Evolutionary conservation across 1,284 basidiomycete genomes (phyloP).

Genomic region (Filobasidium uniguttulatum): DNA sequence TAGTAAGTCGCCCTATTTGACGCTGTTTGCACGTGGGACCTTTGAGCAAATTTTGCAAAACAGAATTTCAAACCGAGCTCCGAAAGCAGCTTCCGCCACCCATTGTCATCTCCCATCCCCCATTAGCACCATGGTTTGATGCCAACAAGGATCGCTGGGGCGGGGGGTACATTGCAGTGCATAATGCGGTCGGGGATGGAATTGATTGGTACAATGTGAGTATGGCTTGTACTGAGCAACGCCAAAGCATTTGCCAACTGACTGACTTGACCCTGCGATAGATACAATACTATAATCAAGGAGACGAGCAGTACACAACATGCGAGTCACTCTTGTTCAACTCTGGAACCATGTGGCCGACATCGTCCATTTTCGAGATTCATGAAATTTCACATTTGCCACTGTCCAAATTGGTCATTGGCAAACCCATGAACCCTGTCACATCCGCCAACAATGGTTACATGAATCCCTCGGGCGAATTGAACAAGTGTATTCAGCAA

Average conservation of each 20-base stretch:
- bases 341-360: constrained; percentile 12
- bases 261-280: neutral
- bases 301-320: constrained; percentile 20
- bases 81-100: constrained; percentile 25
- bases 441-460: constrained; percentile 22
- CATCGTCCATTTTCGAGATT: constrained; percentile 30
- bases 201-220: constrained; percentile 26
- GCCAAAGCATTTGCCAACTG: neutral
- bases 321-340: constrained; percentile 25
- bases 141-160: constrained; percentile 22
- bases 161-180: constrained; percentile 30
- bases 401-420: constrained; percentile 33
- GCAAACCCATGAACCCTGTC: constrained; percentile 28
- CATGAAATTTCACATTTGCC: constrained; percentile 26
- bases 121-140: constrained; percentile 32
- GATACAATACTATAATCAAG: constrained; percentile 39
- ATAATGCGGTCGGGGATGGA: constrained; percentile 22
- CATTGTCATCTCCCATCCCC: constrained; percentile 32
- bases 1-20: constrained; percentile 9
- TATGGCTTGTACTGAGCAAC: neutral
- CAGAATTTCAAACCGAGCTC: constrained; percentile 33
- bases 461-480: constrained; percentile 18
- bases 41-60: too few relatives aligned
- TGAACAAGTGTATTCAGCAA: constrained; percentile 24
- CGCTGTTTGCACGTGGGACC: neutral